Conservation (phyloP, 352 stramenopile species). For the Globisporangium megalacanthum region DNA sequence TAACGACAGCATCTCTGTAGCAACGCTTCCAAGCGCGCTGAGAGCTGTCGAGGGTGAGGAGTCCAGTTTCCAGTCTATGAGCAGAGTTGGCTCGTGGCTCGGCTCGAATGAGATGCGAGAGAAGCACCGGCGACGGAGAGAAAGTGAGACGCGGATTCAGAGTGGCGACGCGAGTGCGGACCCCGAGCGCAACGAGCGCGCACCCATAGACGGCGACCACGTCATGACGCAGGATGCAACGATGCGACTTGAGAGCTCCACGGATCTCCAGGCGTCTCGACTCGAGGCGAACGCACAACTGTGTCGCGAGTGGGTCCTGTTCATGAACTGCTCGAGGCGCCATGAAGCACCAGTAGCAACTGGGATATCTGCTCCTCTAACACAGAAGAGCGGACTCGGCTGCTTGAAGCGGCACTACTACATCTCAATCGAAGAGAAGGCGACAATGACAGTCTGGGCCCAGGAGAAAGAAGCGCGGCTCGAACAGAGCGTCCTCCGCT, state of each 20-base stretch:
- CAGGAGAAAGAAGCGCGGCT: slow-evolving; percentile 60
- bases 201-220: slow-evolving; percentile 27
- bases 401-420: slow-evolving; percentile 76
- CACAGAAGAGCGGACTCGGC: slow-evolving; percentile 28
- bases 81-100: slow-evolving; percentile 57
- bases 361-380: slow-evolving; percentile 2
- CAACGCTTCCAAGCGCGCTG: slow-evolving; percentile 28
- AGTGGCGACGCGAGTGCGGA: background rate
- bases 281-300: slow-evolving; percentile 33
- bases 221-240: slow-evolving; percentile 41
- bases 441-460: slow-evolving; percentile 48
- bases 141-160: slow-evolving; percentile 10
- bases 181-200: slow-evolving; percentile 2
- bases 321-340: slow-evolving; percentile 41
- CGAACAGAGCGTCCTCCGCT: slow-evolving; percentile 45
- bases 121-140: slow-evolving; percentile 26
- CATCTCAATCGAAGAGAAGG: slow-evolving; percentile 59
- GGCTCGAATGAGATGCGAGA: slow-evolving; percentile 45
- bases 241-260: slow-evolving; percentile 3
- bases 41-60: slow-evolving; percentile 35
- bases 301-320: slow-evolving; percentile 72
- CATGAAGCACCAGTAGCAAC: background rate
- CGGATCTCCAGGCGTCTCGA: slow-evolving; percentile 34
- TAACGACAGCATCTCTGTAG: background rate
- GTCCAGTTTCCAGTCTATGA: slow-evolving; percentile 52